Percentiles rank a stretch among this genome's conserved stretches.
These are phyloP conservation scores for Amanita rubescens DNA, from an alignment of 768 basidiomycete genomes.

Conservation along the genomic window DNA sequence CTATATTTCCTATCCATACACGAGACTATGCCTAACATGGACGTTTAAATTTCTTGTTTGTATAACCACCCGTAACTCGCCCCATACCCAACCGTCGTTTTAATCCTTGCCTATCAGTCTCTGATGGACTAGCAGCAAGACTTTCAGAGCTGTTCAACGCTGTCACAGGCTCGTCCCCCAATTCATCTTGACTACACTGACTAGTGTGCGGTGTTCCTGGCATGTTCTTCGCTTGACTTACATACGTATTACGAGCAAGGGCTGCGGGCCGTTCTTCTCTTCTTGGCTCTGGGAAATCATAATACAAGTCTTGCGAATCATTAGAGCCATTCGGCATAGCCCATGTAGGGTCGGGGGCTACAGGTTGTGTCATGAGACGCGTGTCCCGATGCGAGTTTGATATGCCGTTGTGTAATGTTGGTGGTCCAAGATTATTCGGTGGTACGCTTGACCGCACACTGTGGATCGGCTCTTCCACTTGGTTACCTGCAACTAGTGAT, in stretches of 20 bases:
- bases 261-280: background rate
- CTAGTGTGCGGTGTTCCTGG: background rate
- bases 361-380: background rate
- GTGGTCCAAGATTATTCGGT: background rate
- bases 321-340: background rate
- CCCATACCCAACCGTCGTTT: conserved; percentile 65
- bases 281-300: background rate
- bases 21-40: conserved; percentile 24
- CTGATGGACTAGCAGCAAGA: conserved; percentile 5
- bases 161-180: background rate
- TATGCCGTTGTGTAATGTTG: no score
- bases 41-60: conserved; percentile 69
- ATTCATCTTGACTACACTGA: background rate
- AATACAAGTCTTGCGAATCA: background rate
- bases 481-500: background rate
- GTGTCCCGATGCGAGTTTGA: background rate
- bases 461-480: background rate
- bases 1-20: background rate
- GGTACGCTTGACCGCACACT: background rate
- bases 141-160: background rate
- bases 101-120: conserved; percentile 18
- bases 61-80: conserved; percentile 38
- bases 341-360: background rate
- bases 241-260: background rate
- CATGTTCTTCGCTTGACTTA: background rate